Conservation (phyloP, 768 basidiomycete species). For the Xanthoconium purpureum region DNA sequence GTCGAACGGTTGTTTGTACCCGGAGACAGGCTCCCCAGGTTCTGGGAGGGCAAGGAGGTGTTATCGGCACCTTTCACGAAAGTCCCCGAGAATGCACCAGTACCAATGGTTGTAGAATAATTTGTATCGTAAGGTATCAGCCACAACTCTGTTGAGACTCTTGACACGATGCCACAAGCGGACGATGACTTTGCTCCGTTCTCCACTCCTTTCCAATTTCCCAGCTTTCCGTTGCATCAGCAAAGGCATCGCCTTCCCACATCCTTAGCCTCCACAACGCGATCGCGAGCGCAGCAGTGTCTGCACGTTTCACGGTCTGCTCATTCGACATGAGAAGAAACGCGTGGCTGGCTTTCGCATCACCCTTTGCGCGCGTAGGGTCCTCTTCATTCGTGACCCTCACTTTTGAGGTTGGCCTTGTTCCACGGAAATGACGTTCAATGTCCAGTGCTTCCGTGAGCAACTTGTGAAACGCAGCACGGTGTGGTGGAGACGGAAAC, state of each 20-base stretch:
- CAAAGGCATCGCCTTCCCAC: slow-evolving; percentile 57
- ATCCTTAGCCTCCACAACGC: slow-evolving; percentile 79
- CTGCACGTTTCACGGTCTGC: slow-evolving; percentile 49
- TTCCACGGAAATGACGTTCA: slow-evolving; percentile 38
- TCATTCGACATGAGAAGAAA: slow-evolving; percentile 60
- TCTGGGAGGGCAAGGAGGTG: slow-evolving; percentile 86
- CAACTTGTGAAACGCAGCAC: slow-evolving; percentile 52
- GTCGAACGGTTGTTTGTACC: slow-evolving; percentile 93
- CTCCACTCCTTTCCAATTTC: slow-evolving; percentile 32
- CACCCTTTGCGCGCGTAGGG: slow-evolving; percentile 17
- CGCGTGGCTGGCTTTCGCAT: slow-evolving; percentile 60
- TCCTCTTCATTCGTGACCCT: not conserved
- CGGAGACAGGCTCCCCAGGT: slow-evolving; percentile 82
- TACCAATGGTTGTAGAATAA: slow-evolving; percentile 47
- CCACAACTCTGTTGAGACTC: not conserved
- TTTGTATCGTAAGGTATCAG: slow-evolving; percentile 11
- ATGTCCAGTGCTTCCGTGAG: slow-evolving; percentile 47
- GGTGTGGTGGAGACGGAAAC: slow-evolving; percentile 61
- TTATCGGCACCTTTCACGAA: slow-evolving; percentile 38
- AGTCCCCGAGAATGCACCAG: slow-evolving; percentile 21
- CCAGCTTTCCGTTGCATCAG: slow-evolving; percentile 32
- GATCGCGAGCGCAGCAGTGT: slow-evolving; percentile 61
- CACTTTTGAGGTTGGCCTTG: not conserved
- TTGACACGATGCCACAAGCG: not conserved
- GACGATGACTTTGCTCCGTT: slow-evolving; percentile 8